Conservation (phyloP, 2,329 filamentous ascomycete species). For the Beauveria bassiana region DNA sequence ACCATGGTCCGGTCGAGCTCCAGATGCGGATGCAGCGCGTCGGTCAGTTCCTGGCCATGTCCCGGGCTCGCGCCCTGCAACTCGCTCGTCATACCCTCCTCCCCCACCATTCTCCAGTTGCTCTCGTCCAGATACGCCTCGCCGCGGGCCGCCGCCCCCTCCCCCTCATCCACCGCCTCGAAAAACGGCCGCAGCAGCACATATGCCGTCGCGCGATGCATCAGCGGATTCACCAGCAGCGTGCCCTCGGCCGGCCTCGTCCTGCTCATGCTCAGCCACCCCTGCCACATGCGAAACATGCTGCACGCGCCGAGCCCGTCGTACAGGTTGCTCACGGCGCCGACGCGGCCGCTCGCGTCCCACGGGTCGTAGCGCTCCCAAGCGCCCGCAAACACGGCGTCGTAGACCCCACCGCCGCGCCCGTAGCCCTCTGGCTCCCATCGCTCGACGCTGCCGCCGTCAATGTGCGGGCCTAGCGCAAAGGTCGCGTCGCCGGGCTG, state of each 20-base stretch:
- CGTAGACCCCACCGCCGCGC: conserved; percentile 53
- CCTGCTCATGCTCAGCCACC: conserved; percentile 76
- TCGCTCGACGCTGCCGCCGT: conserved; percentile 66
- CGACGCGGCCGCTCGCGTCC: conserved; percentile 63
- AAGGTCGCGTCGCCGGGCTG: conserved; percentile 64
- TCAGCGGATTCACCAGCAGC: conserved; percentile 70
- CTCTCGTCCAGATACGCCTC: conserved; percentile 36
- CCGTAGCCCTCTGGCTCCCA: conserved; percentile 68
- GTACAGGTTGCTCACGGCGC: conserved; percentile 67
- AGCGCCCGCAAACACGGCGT: conserved; percentile 59
- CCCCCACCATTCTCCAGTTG: conserved; percentile 54
- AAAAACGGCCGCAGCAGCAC: conserved; percentile 82
- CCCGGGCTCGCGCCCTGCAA: conserved; percentile 68
- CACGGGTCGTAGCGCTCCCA: conserved; percentile 83
- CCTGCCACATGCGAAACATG: conserved; percentile 84
- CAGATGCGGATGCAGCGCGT: conserved; percentile 64
- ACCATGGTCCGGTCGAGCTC: conserved; percentile 61
- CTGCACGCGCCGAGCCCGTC: conserved; percentile 73
- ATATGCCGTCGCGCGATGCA: conserved; percentile 71
- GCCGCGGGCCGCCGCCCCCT: conserved; percentile 6
- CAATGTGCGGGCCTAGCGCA: conserved; percentile 64
- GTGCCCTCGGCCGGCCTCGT: conserved; percentile 70
- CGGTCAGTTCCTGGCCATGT: conserved; percentile 61
- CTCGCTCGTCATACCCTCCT: conserved; percentile 39
- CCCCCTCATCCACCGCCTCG: conserved; percentile 28